Percentiles rank a stretch among this genome's conserved stretches.
phyloP scores from a whole-genome alignment of 768 basidiomycete species.

The Gloeophyllum trabeum region DNA sequence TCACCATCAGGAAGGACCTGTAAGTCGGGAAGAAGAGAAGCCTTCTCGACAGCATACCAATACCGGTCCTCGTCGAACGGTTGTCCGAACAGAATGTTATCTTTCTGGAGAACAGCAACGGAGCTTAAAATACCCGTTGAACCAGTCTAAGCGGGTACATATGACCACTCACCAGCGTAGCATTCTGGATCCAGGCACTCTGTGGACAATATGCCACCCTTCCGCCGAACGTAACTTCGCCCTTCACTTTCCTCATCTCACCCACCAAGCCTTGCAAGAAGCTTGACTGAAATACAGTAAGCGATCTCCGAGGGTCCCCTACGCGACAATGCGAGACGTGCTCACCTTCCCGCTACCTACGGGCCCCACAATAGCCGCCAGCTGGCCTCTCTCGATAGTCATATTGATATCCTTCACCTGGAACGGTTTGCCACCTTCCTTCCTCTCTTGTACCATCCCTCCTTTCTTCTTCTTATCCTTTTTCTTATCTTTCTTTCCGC shows the following conservation, averaged over 20 bases:
- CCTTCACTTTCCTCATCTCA: conserved; percentile 49
- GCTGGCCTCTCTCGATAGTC: conserved; percentile 40
- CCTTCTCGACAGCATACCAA: conserved; percentile 47
- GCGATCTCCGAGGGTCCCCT: neutral
- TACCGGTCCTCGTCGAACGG: conserved; percentile 54
- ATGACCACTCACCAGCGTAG: conserved; percentile 32
- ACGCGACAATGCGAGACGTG: neutral
- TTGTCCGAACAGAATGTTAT: conserved; percentile 60
- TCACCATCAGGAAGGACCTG: conserved; percentile 61
- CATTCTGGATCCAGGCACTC: conserved; percentile 71
- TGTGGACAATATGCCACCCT: conserved; percentile 62
- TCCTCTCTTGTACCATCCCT: conserved; percentile 7
- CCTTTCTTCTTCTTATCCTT: conserved; percentile 7
- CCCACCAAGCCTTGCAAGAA: conserved; percentile 54
- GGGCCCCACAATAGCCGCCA: conserved; percentile 55
- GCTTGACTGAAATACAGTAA: conserved; percentile 27
- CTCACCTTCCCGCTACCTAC: conserved; percentile 57
- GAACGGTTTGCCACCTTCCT: conserved; percentile 28
- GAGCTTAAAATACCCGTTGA: neutral
- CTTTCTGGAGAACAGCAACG: conserved; percentile 25
- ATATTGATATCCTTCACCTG: conserved; percentile 37
- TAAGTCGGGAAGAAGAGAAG: conserved; percentile 52
- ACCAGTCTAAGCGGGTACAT: neutral
- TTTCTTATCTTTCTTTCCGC: conserved; percentile 4
- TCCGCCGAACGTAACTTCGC: conserved; percentile 49